Evolutionary conservation across 352 stramenopile genomes (phyloP), one percentile per base, ranked within the genome.

Genomic region (Phytophthora colocasiae): DNA sequence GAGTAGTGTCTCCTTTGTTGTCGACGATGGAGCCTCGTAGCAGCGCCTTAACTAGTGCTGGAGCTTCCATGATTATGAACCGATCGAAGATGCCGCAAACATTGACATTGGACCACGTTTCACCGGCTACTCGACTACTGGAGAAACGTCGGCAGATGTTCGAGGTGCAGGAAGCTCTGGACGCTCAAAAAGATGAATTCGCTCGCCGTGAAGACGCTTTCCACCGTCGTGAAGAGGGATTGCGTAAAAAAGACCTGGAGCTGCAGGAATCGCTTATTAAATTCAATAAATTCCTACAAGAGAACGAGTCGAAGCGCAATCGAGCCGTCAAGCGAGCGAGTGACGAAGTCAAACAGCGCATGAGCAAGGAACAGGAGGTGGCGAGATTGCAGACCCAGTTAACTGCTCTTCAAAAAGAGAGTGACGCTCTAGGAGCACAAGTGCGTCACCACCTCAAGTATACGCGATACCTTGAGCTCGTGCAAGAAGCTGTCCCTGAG

Each of bases 91-190:
- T 91, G 69, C 87, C 92, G 27, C 90, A 97, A 66, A 97, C 89
- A 6, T 63, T 98, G 52, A 91, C 92, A 22, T 73, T 98, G 31
- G 92, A 98, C 58, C 90, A 98, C 61, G 91, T 98, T 0, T 97
- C 91, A 1, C 93, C 95, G 3, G 93, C 93, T 11, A 98, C 95
- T 11, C 75, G 95, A 6, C 57, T 98, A 45, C 77, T 98, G 12
- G 95, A 98, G 66, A 98, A 98, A 73, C 83, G 95, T 4, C 80
- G 95, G 12, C 95, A 98, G 69, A 98, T 98, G 92, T 98, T 98
- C 76, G 95, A 98, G 61, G 89, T 96, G 11, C 92, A 98, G 63
- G 94, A 98, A 60, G 95, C 95, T 1, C 75, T 98, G 11, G 93
- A 98, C 62, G 89, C 91, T 1, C 92, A 98, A 62, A 98, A 98